Evolutionary conservation across 2,329 filamentous ascomycete species (phyloP), one percentile per base, ranked within the genome.

Genomic region (Nakataea oryzae): DNA sequence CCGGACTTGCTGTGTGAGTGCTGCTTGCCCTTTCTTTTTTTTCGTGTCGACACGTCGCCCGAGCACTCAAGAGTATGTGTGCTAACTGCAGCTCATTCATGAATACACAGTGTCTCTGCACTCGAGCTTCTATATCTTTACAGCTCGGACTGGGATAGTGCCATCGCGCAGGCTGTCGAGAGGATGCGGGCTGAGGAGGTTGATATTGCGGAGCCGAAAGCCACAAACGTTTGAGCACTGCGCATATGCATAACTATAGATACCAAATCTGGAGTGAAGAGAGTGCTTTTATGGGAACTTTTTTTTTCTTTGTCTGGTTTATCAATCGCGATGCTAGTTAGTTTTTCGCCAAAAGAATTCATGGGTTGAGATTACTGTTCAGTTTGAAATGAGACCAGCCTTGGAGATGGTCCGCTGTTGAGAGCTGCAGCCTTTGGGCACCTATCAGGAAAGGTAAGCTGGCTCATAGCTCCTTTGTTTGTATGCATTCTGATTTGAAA

Each of bases 1-100:
- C 90, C 67, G 88, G 83, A 4, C 74, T 89, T 13, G 74, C 72
- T 3, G 72, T 83, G 68, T 70, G 59, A 69, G 69, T 68, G 41
- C 30, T 59, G 17, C n/a, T 50, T 59, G 9, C 24, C 29, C 21
- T 21, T 8, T n/a, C 34, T 17, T 50, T 50, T 26, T 54, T 24
- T 27, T 32, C 17, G 28, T 9, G 29, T 29, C 13, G 13, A 28
- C 12, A n/a, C 11, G 8, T 9, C 13, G 24, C 13, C 54, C 9
- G 24, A 47, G 41, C 41, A 47, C 41, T 47, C 41, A 11, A 56
- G 12, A 32, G n/a, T 3, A 24, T 2, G 13, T 41, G 12, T 54
- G 28, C 47, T 54, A 60, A 56, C 59, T 28, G 21, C 28, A 27
- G 21, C n/a, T 12, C 26, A 28, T 24, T 32, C 2, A n/a, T 29